Percentiles rank a stretch among this genome's conserved stretches.
Evolutionary conservation across 371 early-diverging fungal genomes (phyloP).

Genomic region (Actinomucor elegans): DNA sequence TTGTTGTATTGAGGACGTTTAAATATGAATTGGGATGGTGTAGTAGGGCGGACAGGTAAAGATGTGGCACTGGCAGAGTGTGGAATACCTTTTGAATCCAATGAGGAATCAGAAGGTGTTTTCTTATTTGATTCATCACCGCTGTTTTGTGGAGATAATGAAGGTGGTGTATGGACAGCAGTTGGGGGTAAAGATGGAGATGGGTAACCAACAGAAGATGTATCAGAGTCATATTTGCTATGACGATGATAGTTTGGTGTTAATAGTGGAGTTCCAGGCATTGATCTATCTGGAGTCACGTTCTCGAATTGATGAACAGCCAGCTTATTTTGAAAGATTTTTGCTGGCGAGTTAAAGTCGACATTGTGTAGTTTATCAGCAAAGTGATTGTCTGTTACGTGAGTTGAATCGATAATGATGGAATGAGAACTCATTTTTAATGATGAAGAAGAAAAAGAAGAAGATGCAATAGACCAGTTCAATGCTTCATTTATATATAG

Average conservation of each 20-base stretch:
- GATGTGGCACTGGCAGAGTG: slow-evolving; percentile 6
- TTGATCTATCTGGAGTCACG: slow-evolving; percentile 33
- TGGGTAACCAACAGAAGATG: slow-evolving; percentile 4
- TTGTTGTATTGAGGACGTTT: slow-evolving; percentile 48
- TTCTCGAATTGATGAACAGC: slow-evolving; percentile 36
- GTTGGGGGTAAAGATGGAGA: slow-evolving; percentile 19
- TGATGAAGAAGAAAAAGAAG: background rate
- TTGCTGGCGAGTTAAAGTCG: slow-evolving; percentile 41
- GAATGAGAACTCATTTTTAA: slow-evolving; percentile 10
- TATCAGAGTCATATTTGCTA: slow-evolving; percentile 14
- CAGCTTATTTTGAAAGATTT: slow-evolving; percentile 32
- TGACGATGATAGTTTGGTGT: slow-evolving; percentile 5
- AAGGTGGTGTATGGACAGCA: slow-evolving; percentile 19
- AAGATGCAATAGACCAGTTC: slow-evolving; percentile 14
- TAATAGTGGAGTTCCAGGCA: slow-evolving; percentile 27
- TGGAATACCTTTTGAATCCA: background rate
- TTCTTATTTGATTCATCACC: slow-evolving; percentile 4
- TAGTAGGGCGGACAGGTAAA: slow-evolving; percentile 14
- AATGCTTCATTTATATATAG: too few species aligned
- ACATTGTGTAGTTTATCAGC: slow-evolving; percentile 21
- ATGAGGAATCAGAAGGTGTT: background rate
- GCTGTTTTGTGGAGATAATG: slow-evolving; percentile 19
- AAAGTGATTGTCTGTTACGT: background rate
- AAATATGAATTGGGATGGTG: slow-evolving; percentile 52
- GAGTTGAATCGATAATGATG: slow-evolving; percentile 11